A percentile compares a stretch with the other conserved stretches of the same genome.
These are phyloP conservation scores for Pichia cephalocereana DNA, from an alignment of 805 yeast genomes.

Conservation along the genomic window DNA sequence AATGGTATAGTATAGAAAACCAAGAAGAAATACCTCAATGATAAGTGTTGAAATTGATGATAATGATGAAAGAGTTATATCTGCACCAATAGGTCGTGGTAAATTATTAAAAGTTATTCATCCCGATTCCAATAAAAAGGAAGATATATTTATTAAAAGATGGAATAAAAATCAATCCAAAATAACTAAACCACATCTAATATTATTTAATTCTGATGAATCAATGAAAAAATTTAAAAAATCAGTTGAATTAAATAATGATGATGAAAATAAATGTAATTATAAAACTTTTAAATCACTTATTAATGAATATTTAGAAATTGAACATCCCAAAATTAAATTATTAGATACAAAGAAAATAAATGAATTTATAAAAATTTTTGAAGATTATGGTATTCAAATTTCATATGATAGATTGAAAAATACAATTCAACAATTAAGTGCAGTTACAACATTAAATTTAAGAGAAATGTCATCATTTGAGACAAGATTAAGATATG, in stretches of 20 bases:
- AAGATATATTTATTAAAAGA: not conserved
- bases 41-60: not conserved
- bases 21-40: too few relatives aligned
- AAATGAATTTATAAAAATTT: not conserved
- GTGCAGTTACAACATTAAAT: not conserved
- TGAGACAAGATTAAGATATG: constrained; percentile 2
- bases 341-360: not conserved
- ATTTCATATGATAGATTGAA: not conserved
- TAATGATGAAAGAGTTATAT: not conserved
- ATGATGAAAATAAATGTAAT: not conserved
- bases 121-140: not conserved
- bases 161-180: not conserved
- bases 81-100: not conserved
- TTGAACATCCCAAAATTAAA: not conserved
- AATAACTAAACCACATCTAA: not conserved
- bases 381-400: not conserved
- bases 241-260: not conserved
- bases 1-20: too few relatives aligned
- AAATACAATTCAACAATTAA: constrained; percentile 1
- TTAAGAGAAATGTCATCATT: not conserved
- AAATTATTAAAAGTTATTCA: not conserved
- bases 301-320: not conserved
- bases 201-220: not conserved
- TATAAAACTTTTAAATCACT: not conserved
- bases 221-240: not conserved